These are phyloP conservation scores for Mimosa pudica DNA, from an alignment of 306 rosid genomes.

Conservation along the genomic window DNA sequence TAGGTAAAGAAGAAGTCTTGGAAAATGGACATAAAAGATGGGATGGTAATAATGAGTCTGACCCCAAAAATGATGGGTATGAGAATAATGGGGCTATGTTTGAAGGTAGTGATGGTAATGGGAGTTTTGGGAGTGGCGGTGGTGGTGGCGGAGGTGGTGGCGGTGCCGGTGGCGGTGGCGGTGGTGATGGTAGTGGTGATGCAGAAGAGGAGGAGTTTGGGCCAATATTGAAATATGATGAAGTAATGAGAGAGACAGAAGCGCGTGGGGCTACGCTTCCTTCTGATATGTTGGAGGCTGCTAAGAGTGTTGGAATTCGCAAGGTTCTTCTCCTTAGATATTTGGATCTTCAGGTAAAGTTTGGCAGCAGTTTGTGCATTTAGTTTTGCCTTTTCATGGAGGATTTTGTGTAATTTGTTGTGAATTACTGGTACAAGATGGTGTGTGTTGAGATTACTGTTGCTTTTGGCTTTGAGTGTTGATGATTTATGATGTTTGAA, in stretches of 20 bases:
- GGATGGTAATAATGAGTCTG: constrained; percentile 32
- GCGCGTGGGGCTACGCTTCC: constrained; percentile 77
- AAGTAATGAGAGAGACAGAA: constrained; percentile 74
- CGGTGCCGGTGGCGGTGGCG: constrained; percentile 46
- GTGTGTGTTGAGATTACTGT: constrained; percentile 2
- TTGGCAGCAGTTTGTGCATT: background rate
- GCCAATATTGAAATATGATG: constrained; percentile 67
- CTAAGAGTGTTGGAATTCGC: constrained; percentile 74
- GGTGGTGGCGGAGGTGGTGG: constrained; percentile 46
- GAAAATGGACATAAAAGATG: constrained; percentile 41
- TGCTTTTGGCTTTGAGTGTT: constrained; percentile 18
- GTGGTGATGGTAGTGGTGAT: constrained; percentile 38
- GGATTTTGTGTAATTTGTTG: background rate
- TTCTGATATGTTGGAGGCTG: constrained; percentile 82
- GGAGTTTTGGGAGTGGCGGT: constrained; percentile 45
- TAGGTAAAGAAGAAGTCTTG: constrained; percentile 27
- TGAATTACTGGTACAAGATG: background rate
- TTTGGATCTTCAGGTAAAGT: constrained; percentile 71
- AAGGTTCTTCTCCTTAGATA: constrained; percentile 71
- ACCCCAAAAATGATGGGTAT: constrained; percentile 32
- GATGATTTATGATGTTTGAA: constrained; percentile 30
- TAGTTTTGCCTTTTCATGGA: background rate
- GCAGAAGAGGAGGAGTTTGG: constrained; percentile 80
- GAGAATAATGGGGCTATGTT: constrained; percentile 37
- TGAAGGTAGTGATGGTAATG: constrained; percentile 48